Conservation (phyloP, 2,329 filamentous ascomycete species). For the Fusarium sp. region DNA sequence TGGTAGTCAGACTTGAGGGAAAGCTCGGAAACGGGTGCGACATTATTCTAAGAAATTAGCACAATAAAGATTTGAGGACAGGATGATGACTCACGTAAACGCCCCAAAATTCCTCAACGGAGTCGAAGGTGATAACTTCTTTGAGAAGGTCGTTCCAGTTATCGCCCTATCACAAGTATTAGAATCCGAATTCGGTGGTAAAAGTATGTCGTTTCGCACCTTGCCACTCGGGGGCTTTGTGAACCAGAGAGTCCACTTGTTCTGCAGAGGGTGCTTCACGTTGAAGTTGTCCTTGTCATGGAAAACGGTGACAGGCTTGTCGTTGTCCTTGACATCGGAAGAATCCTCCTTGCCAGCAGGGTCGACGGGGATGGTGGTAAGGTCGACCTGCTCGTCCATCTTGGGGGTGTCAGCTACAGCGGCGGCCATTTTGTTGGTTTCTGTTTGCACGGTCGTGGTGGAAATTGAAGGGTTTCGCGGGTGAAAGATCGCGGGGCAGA, state of each 20-base stretch:
- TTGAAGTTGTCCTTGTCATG: conserved; percentile 99
- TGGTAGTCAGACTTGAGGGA: conserved; percentile 99
- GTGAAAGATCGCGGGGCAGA: conserved; percentile 44
- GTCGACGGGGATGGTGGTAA: conserved; percentile 74
- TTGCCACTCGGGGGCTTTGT: conserved; percentile 97
- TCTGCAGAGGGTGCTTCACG: conserved; percentile 97
- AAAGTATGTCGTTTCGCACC: conserved; percentile 59
- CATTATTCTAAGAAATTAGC: conserved; percentile 81
- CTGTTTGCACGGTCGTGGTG: conserved; percentile 21
- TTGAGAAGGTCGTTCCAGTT: conserved; percentile 99
- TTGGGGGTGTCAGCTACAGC: conserved; percentile 46
- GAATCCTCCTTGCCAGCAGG: conserved; percentile 67
- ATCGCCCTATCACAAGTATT: conserved; percentile 72
- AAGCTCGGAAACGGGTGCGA: conserved; percentile 93
- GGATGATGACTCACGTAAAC: conserved; percentile 80
- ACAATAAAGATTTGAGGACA: conserved; percentile 7
- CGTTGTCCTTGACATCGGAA: conserved; percentile 57
- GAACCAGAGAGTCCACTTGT: conserved; percentile 99
- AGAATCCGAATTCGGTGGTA: conserved; percentile 9
- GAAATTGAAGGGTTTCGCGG: conserved; percentile 17
- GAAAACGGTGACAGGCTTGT: conserved; percentile 89
- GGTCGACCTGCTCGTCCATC: conserved; percentile 68
- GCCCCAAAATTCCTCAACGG: conserved; percentile 99
- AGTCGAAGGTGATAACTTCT: conserved; percentile 98
- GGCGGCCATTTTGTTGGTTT: conserved; percentile 48